These are phyloP conservation scores for Didymellaceae sp. DNA, from an alignment of 2,329 filamentous ascomycete species.

Conservation along the genomic window DNA sequence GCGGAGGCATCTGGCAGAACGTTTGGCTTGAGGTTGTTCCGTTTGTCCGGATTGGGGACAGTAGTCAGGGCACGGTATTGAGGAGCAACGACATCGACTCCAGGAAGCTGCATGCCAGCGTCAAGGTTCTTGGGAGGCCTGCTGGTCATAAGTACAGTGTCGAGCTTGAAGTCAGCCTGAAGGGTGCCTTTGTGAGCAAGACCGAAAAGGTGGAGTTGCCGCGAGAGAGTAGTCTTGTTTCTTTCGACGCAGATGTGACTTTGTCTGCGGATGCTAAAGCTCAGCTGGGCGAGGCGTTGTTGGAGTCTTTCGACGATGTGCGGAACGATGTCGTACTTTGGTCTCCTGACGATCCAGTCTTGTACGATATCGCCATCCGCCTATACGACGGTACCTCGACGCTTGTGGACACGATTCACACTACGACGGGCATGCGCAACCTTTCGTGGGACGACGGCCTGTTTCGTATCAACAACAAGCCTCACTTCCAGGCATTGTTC, in stretches of 20 bases:
- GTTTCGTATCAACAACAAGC: constrained; percentile 64
- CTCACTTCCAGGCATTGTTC: constrained; percentile 66
- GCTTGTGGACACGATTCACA: constrained; percentile 63
- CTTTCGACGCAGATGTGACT: constrained; percentile 58
- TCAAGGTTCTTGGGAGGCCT: constrained; percentile 59
- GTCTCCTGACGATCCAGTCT: constrained; percentile 64
- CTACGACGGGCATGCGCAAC: constrained; percentile 66
- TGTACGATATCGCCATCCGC: constrained; percentile 63
- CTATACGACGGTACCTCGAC: constrained; percentile 53
- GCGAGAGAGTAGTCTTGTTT: constrained; percentile 58
- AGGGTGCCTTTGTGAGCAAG: constrained; percentile 56
- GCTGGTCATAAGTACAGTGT: constrained; percentile 57
- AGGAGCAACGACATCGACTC: constrained; percentile 61
- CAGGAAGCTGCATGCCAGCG: constrained; percentile 58
- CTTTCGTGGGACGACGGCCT: constrained; percentile 67
- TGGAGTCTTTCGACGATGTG: constrained; percentile 33
- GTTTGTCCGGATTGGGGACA: constrained; percentile 59
- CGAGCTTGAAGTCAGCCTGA: constrained; percentile 62
- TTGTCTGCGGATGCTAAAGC: constrained; percentile 53
- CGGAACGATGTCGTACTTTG: constrained; percentile 65
- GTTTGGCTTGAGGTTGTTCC: constrained; percentile 66
- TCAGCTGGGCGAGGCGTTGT: constrained; percentile 47
- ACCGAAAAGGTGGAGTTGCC: constrained; percentile 53
- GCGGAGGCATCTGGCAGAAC: constrained; percentile 64
- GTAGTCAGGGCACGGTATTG: constrained; percentile 65